Conservation (phyloP, 73 alveolate genomes). For the Durusdinium trenchii region DNA sequence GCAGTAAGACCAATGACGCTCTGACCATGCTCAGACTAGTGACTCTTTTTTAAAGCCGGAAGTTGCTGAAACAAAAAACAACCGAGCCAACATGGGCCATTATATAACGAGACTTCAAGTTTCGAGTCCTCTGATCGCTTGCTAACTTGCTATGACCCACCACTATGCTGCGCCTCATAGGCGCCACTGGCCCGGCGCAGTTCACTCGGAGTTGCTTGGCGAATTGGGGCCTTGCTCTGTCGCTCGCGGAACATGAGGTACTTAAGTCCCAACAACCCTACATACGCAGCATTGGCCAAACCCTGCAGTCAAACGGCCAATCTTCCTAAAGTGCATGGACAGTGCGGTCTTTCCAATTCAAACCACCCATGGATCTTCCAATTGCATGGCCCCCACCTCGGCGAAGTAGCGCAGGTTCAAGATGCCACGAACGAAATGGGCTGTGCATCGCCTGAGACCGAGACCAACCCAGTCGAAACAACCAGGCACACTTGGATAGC, state of each 20-base stretch:
- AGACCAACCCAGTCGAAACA: no score
- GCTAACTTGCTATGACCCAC: no score
- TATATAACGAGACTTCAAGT: no score
- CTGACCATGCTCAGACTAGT: no score
- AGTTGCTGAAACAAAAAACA: no score
- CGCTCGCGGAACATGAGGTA: no score
- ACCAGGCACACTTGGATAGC: neutral
- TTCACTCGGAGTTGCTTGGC: slow-evolving; percentile 88
- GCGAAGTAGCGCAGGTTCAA: slow-evolving; percentile 84
- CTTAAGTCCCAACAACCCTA: neutral
- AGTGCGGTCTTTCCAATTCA: neutral
- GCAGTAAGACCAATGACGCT: no score
- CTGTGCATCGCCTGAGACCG: slow-evolving; percentile 91
- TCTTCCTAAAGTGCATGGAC: neutral
- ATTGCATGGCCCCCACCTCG: slow-evolving; percentile 55
- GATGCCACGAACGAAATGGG: slow-evolving; percentile 80
- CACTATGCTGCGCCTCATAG: slow-evolving; percentile 29
- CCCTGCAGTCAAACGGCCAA: neutral
- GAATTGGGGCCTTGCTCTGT: slow-evolving; percentile 69
- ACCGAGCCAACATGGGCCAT: no score
- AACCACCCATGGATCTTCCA: no score
- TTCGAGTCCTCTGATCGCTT: no score
- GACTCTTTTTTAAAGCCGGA: no score
- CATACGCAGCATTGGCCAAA: neutral
- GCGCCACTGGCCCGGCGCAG: slow-evolving; percentile 77